Conservation (phyloP, 768 basidiomycete genomes). For the Auriscalpium microsporum region DNA sequence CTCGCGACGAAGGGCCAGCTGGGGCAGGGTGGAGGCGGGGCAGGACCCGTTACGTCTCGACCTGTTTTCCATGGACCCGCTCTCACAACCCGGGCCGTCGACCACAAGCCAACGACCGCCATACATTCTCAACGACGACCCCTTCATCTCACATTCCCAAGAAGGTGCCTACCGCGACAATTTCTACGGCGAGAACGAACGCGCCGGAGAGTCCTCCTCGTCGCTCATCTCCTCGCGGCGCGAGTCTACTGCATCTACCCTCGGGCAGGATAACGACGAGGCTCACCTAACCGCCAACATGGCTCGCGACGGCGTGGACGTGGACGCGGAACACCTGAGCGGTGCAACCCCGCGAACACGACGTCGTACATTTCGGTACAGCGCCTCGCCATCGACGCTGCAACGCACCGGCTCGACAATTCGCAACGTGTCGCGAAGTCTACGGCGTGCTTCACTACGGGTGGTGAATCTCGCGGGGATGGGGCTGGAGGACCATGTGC, state of each 20-base stretch:
- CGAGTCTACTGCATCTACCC: conserved; percentile 24
- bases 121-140: conserved; percentile 32
- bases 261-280: conserved; percentile 45
- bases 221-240: conserved; percentile 37
- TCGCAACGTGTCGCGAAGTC: conserved; percentile 44
- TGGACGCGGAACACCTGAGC: conserved; percentile 43
- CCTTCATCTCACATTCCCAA: conserved; percentile 38
- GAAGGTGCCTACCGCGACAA: conserved; percentile 19
- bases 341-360: conserved; percentile 28
- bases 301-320: conserved; percentile 24
- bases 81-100: conserved; percentile 14
- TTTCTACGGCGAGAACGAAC: conserved; percentile 10
- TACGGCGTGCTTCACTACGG: conserved; percentile 61
- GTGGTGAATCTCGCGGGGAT: conserved; percentile 72
- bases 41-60: conserved; percentile 42
- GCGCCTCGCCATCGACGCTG: conserved; percentile 45
- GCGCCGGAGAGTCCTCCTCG: conserved; percentile 41
- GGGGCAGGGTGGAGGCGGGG: conserved; percentile 40
- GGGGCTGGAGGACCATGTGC: conserved; percentile 51
- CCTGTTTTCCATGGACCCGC: conserved; percentile 19
- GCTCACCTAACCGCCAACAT: conserved; percentile 49
- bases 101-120: background rate
- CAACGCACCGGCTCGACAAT: conserved; percentile 54
- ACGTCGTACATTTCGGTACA: conserved; percentile 44
- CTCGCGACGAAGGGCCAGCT: conserved; percentile 50